Evolutionary conservation across 2,329 filamentous ascomycete genomes (phyloP).

Genomic region (Ampelomyces quisqualis): DNA sequence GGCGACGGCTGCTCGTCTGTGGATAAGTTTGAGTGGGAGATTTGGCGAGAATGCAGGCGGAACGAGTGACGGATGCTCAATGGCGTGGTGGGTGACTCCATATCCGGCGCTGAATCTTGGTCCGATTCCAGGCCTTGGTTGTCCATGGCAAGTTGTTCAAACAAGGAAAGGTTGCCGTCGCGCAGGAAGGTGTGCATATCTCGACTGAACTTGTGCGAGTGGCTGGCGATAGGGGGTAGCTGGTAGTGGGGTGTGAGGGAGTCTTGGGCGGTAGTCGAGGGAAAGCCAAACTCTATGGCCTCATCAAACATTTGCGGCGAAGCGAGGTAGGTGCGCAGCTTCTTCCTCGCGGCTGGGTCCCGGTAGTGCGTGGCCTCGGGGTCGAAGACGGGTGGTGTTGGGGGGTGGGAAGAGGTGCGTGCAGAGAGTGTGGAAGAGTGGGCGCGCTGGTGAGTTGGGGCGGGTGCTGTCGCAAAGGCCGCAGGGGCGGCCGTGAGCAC

Average conservation of each 20-base stretch:
- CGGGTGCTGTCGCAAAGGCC: slow-evolving; percentile 29
- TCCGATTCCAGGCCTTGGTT: slow-evolving; percentile 38
- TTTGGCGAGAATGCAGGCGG: slow-evolving; percentile 32
- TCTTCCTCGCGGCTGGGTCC: slow-evolving; percentile 83
- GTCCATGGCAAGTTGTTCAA: slow-evolving; percentile 36
- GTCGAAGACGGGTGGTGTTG: slow-evolving; percentile 52
- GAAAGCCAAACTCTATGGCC: slow-evolving; percentile 90
- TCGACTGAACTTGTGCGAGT: slow-evolving; percentile 49
- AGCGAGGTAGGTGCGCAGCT: slow-evolving; percentile 80
- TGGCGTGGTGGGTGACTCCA: slow-evolving; percentile 42
- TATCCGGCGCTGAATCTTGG: slow-evolving; percentile 35
- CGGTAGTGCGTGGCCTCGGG: slow-evolving; percentile 79
- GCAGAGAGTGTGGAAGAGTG: slow-evolving; percentile 32
- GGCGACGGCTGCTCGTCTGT: slow-evolving; percentile 28
- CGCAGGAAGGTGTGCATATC: slow-evolving; percentile 60
- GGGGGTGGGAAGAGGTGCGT: slow-evolving; percentile 31
- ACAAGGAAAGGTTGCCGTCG: slow-evolving; percentile 55
- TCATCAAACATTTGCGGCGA: slow-evolving; percentile 96
- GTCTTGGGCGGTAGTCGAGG: slow-evolving; percentile 51
- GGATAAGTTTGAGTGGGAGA: slow-evolving; percentile 37
- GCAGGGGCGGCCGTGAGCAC: slow-evolving; percentile 49
- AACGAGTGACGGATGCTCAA: slow-evolving; percentile 39
- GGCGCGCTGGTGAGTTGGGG: slow-evolving; percentile 35
- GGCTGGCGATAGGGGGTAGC: slow-evolving; percentile 38
- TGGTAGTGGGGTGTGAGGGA: slow-evolving; percentile 26